Base-by-base conservation (phyloP, 2,329 filamentous ascomycete genomes). In the Xylariaceae sp. region DNA sequence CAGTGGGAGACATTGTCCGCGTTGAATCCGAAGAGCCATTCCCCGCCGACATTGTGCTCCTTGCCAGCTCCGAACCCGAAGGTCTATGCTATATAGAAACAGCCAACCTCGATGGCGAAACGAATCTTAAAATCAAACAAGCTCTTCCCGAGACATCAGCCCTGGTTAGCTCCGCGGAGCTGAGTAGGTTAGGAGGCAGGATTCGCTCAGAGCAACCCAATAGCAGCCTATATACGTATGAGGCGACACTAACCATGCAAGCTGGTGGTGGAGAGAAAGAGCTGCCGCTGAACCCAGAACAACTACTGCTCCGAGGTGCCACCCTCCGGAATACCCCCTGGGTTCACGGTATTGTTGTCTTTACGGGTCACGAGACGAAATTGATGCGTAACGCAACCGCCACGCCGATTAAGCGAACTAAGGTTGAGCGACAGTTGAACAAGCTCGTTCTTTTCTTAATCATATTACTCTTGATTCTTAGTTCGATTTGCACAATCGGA, bases 31-130 rank as follows among this genome's bases (percentile, higher is more conserved):
- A 99, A 70, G 86, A 96, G 68, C 86, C 94, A 0, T 97, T 99
- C 68, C 94, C 94, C 0, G 91, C 94, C 39, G 94, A 99, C 72
- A 73, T 99, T 61, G 90, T 97, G 3, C 78, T 99, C 30, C 76
- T 99, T 54, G 91, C 94, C 6, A 95, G 90, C 67, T 97, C 94
- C 5, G 95, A 99, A 70, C 95, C 94, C 1, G 94, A 99, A 75
- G 94, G 94, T 65, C 76, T 99, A 54, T 99, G 94, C 73, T 99
- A 99, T 70, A 97, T 99, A 68, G 94, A 99, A 74, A 99, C 94
- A 1, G 92, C 94, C 29, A 99, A 99, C 69, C 77, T 99, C 55
- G 94, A 99, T 66, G 94, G 94, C 64, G 94, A 99, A 73, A 99
- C 94, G 26, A 99, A 99, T 69, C 76, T 99, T 64, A 99, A 99